Percentiles rank a stretch among this genome's conserved stretches.
These are phyloP conservation scores for Sindora glabra DNA, from an alignment of 306 rosid species.

Conservation along the genomic window DNA sequence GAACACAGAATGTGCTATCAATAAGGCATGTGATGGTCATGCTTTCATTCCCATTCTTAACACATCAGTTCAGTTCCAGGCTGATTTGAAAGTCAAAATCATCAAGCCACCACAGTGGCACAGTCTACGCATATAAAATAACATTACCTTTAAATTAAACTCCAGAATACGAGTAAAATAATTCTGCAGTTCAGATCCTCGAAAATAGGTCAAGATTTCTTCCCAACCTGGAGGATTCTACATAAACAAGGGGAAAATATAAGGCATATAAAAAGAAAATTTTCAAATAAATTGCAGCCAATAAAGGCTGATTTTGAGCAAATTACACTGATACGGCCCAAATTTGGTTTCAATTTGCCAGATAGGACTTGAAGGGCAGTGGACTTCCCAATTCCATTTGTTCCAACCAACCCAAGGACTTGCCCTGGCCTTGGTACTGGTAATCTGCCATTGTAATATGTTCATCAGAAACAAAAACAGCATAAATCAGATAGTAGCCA, in stretches of 20 bases:
- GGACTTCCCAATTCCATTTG: slow-evolving; percentile 96
- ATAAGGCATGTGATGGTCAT: too few species aligned
- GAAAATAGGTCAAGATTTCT: slow-evolving; percentile 83
- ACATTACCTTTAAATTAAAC: slow-evolving; percentile 85
- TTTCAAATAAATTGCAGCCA: not conserved
- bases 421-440: slow-evolving; percentile 98
- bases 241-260: not conserved
- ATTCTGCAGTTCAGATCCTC: slow-evolving; percentile 96
- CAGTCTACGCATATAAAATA: not conserved
- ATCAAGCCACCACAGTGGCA: not conserved
- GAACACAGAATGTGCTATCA: too few species aligned
- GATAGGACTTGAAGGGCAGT: slow-evolving; percentile 97
- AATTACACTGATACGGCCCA: slow-evolving; percentile 87
- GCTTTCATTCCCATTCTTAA: too few species aligned
- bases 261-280: not conserved
- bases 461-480: slow-evolving; percentile 10
- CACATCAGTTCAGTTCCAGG: too few species aligned
- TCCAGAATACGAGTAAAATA: slow-evolving; percentile 91
- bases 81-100: too few species aligned
- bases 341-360: slow-evolving; percentile 84
- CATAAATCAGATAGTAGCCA: not conserved
- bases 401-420: slow-evolving; percentile 96
- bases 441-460: slow-evolving; percentile 41
- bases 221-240: slow-evolving; percentile 99
- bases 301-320: not conserved